A percentile compares a stretch with the other conserved stretches of the same genome.
These are phyloP conservation scores for Aspergillus tamarii DNA, from an alignment of 2,329 filamentous ascomycete genomes.

Conservation along the genomic window DNA sequence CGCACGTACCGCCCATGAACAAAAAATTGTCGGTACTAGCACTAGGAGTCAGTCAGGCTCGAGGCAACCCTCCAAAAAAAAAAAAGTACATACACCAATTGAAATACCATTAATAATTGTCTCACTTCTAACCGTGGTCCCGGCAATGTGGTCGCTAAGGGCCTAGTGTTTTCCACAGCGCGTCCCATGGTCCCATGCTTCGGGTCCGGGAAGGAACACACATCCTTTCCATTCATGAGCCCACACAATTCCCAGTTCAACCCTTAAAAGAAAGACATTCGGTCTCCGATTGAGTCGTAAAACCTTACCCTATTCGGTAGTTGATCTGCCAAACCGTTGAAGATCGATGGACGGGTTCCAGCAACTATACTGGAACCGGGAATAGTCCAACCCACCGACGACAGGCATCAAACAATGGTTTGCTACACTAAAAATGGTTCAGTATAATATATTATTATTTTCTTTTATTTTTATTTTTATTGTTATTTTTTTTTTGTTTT, in stretches of 20 bases:
- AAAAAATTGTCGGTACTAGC: not conserved
- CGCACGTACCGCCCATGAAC: not conserved
- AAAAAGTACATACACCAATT: too few relatives aligned
- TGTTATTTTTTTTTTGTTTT: not conserved
- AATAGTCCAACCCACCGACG: not conserved
- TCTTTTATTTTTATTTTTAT: too few relatives aligned
- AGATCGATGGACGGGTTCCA: not conserved
- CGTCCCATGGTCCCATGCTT: not conserved
- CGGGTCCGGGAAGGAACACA: not conserved
- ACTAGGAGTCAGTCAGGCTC: not conserved
- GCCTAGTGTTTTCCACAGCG: not conserved
- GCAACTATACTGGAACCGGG: not conserved
- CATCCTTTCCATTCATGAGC: not conserved
- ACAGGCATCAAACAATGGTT: conserved; percentile 6
- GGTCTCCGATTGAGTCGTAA: conserved; percentile 2
- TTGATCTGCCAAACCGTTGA: conserved; percentile 4
- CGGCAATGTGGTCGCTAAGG: not conserved
- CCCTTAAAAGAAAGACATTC: not conserved
- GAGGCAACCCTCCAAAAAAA: too few relatives aligned
- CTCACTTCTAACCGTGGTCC: not conserved
- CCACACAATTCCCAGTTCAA: not conserved
- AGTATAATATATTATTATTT: not conserved
- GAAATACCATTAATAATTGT: not conserved
- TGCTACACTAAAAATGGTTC: not conserved
- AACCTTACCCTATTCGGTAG: not conserved